phyloP scores from a whole-genome alignment of 306 rosid genomes.

The Dryas drummondii region DNA sequence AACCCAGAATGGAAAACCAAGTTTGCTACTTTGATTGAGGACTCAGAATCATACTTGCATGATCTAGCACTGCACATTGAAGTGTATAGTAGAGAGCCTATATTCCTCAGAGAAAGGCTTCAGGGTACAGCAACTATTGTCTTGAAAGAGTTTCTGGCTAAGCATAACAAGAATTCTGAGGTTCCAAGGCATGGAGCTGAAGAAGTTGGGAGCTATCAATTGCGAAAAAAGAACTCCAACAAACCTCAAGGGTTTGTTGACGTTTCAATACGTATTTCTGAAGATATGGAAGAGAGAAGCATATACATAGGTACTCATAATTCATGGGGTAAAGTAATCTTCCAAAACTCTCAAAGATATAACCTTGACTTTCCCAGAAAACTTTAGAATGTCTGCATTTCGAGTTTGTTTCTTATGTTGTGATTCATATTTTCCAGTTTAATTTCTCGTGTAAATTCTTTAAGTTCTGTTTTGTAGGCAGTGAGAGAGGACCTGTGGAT shows the following conservation, averaged over 20 bases:
- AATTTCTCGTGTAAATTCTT: not conserved
- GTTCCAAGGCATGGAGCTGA: conserved; percentile 41
- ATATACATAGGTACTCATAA: conserved; percentile 44
- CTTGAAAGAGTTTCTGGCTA: conserved; percentile 60
- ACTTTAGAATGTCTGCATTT: not conserved
- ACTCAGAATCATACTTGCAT: conserved; percentile 38
- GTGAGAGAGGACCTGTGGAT: conserved; percentile 40
- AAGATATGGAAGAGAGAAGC: conserved; percentile 50
- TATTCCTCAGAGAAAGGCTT: conserved; percentile 67
- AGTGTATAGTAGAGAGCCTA: conserved; percentile 71
- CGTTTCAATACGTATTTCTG: conserved; percentile 52
- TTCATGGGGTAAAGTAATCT: too few relatives aligned
- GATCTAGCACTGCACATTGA: conserved; percentile 60
- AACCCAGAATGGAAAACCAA: conserved; percentile 84
- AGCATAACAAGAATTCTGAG: conserved; percentile 47
- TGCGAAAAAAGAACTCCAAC: conserved; percentile 55
- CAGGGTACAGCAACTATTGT: conserved; percentile 63
- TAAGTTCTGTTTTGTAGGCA: conserved; percentile 30
- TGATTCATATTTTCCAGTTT: not conserved
- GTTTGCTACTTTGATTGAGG: conserved; percentile 59
- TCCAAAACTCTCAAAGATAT: not conserved
- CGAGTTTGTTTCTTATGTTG: not conserved
- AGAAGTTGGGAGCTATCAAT: conserved; percentile 71
- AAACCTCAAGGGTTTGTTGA: conserved; percentile 72
- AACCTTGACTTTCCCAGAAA: not conserved